Percentiles rank a stretch among this genome's conserved stretches.
Conservation (phyloP, 2,329 filamentous ascomycete species). For the Zasmidium angulare region DNA sequence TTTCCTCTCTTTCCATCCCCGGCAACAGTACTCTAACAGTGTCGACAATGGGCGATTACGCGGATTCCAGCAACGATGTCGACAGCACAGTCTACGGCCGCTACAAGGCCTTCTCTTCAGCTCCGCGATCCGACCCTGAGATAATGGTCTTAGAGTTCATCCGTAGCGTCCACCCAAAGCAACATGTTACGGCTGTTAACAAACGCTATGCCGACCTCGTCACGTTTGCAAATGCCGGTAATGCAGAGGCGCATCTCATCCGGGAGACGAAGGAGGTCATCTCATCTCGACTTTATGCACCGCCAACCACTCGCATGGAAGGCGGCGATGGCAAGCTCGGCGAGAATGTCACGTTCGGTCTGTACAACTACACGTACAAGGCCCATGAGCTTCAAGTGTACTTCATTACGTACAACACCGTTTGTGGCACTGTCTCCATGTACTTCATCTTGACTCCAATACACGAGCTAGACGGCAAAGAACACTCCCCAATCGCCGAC, state of each 20-base stretch:
- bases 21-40: background rate
- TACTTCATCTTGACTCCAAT: slow-evolving; percentile 21
- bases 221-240: slow-evolving; percentile 42
- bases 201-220: slow-evolving; percentile 32
- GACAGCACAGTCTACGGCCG: slow-evolving; percentile 5
- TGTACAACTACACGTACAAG: slow-evolving; percentile 44
- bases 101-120: slow-evolving; percentile 10
- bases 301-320: slow-evolving; percentile 39
- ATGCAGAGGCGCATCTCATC: slow-evolving; percentile 37
- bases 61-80: background rate
- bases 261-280: slow-evolving; percentile 37
- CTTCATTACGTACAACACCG: slow-evolving; percentile 35
- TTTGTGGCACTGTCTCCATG: slow-evolving; percentile 3
- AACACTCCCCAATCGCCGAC: slow-evolving; percentile 34
- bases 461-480: background rate
- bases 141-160: slow-evolving; percentile 15
- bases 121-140: slow-evolving; percentile 7
- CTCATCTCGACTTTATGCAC: slow-evolving; percentile 35
- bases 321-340: slow-evolving; percentile 35
- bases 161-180: slow-evolving; percentile 7
- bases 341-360: slow-evolving; percentile 41
- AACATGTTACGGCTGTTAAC: slow-evolving; percentile 14
- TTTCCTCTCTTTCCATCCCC: background rate
- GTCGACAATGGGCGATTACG: slow-evolving; percentile 7
- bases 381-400: slow-evolving; percentile 41